Evolutionary conservation across 148 eudicot genomes (phyloP), one percentile per base, ranked within the genome.

Genomic region (Polygonum aviculare): DNA sequence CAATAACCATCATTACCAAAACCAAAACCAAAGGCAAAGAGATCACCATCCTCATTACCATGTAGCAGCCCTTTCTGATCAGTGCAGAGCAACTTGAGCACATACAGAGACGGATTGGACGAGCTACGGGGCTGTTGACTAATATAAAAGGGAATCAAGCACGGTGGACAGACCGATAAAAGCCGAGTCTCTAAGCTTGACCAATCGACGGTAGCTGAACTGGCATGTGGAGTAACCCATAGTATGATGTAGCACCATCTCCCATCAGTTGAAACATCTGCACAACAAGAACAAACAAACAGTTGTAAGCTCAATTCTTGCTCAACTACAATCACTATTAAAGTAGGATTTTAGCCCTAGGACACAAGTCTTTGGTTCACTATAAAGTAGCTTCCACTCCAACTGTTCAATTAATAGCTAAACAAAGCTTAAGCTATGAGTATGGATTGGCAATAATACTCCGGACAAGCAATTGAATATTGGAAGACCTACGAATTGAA

Each of bases 201-300:
- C 97, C 92, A 90, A 74, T 87, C 78, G 22, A 88, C 82, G 22
- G 44, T 75, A 69, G 44, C 67, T 19, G 86, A 83, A 59, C 79
- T 86, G 6, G 85, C 81, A 78, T 86, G 87, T 62, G 94, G 93
- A 80, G 85, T 78, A 69, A 88, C 91, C 97, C 94, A 90, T 48
- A 90, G 71, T 49, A 92, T 87, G 60, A 92, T 60, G 74, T 85
- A 88, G 78, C 97, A 90, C 94, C 97, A 92, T 84, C 81, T 86
- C 45, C 97, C 94, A 88, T 92, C 91, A 39, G 93, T 92, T 4
- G 94, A 88, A 73, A 92, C 80, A 80, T 90, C 94, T 90, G 80
- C 62, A 59, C 44, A 21, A 31, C 16, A 33, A 5, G 6, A 7
- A 14, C 12, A 2, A 36, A 33, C 4, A 55, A 6, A 5, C 62